Evolutionary conservation across 208 protist genomes (phyloP).

Genomic region (Zelonia costaricensis): DNA sequence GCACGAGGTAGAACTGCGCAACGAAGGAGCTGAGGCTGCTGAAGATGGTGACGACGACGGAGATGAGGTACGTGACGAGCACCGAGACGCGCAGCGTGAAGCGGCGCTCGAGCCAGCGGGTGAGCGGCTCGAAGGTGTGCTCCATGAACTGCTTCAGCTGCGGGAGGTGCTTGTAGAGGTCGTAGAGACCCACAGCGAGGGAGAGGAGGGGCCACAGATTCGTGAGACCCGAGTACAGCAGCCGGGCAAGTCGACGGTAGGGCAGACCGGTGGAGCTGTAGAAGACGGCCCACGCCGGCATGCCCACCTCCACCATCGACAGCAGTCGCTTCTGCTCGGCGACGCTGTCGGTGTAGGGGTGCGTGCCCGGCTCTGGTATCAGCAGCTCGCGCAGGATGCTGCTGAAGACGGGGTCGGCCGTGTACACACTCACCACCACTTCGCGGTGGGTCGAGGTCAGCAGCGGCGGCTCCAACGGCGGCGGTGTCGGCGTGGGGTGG

Average conservation of each 20-base stretch:
- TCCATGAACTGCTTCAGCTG: conserved; percentile 70
- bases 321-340: conserved; percentile 69
- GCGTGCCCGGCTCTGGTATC: conserved; percentile 61
- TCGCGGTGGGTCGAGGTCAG: conserved; percentile 57
- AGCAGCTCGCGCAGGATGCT: conserved; percentile 67
- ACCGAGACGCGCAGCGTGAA: conserved; percentile 78
- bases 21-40: conserved; percentile 57
- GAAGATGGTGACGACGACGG: conserved; percentile 54
- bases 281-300: conserved; percentile 79
- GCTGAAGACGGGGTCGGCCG: conserved; percentile 75
- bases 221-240: conserved; percentile 55
- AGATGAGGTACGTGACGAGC: conserved; percentile 76
- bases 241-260: conserved; percentile 63
- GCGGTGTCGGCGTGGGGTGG: too few relatives aligned
- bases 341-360: conserved; percentile 57
- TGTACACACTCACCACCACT: conserved; percentile 73
- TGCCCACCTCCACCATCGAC: conserved; percentile 73
- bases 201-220: conserved; percentile 81
- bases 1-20: conserved; percentile 59
- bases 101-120: conserved; percentile 60
- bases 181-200: conserved; percentile 73
- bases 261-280: conserved; percentile 54
- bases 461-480: conserved; percentile 12
- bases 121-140: conserved; percentile 56
- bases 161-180: conserved; percentile 83